Evolutionary conservation across 2,329 filamentous ascomycete species (phyloP), one percentile per base, ranked within the genome.

Genomic region (Xylaria polymorpha): DNA sequence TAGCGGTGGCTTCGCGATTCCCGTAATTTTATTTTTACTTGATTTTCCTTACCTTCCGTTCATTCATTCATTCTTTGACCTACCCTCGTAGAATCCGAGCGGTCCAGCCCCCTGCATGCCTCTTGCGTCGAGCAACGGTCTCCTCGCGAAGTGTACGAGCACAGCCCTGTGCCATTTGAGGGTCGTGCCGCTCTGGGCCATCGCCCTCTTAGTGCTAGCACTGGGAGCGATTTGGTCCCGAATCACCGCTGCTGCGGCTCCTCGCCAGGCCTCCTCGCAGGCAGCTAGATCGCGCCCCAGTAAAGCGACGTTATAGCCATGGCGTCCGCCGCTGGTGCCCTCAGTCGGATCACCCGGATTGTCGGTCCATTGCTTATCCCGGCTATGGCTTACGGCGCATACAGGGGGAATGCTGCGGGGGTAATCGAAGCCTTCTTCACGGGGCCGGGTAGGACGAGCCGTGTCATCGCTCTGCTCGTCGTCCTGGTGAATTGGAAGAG

Each of bases 401-500:
- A 81, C 67, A 81, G 82, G 66, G 75, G 84, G 67, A 79, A 87
- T 74, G 84, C 83, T 79, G 72, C 74, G 18, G 71, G 71, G 1
- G 68, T 81, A 25, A 68, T 84, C 12, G 76, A 77, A 61, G 72
- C 79, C 35, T 88, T 88, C 75, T 78, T 86, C 68, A 87, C 84
- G 0, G 87, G 86, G 0, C 86, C 87, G 0, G 87, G 86, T 2
- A 81, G 85, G 61, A 84, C 81, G 6, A 86, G 83, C 71, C 84
- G 87, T 4, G 82, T 89, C 66, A 61, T 87, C 66, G 78, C 88
- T 67, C 74, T 91, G 15, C 60, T 87, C 14, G 87, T 92, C 65
- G 83, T 88, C 14, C 57, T 91, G 8, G 74, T 87, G 51, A 95
- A 94, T 79, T 84, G 91, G 81, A 95, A 95, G 85, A 92, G 86